Evolutionary conservation across 2,329 filamentous ascomycete genomes (phyloP), one percentile per base, ranked within the genome.

Genomic region (Hansfordia pulvinata): DNA sequence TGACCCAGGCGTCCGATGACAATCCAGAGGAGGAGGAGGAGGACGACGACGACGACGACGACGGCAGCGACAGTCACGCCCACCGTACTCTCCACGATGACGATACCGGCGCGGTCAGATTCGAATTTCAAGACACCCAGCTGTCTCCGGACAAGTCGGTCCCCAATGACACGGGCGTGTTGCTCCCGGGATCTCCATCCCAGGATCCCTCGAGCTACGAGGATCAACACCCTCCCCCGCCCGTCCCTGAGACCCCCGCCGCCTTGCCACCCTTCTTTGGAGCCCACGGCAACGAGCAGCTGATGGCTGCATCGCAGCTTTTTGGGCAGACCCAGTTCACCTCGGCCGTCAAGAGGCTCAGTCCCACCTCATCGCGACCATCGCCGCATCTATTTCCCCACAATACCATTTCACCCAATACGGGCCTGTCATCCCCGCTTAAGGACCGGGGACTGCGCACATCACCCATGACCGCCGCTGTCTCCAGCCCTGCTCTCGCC

Each of bases 321-420:
- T 73, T 73, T 35, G 56, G 52, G 1, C 59, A 63, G 35, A 71
- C 68, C 1, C 68, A 68, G 34, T 52, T 52, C 17, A 69, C 68
- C 2, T 69, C 67, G 2, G 64, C 56, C 2, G 39, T 58, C 10
- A 67, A 60, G 37, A 53, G 50, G 14, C 44, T 52, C 23, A 72
- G 65, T 31, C 68, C 68, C 12, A 71, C 67, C 1, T 71, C 65
- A 2, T 72, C 67, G 2, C 54, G 67, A 8, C 68, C 68, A 0
- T 73, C 68, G 2, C 67, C 67, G 1, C 49, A 58, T 21, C 37
- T 60, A 4, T 56, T 64, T 8, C 38, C 39, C 10, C 43, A 52
- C 14, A 53, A 63, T 26, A 47, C 52, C 1, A 58, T 62, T 4
- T 66, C 64, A 3, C 54, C 63, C 1, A 61, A 60, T 22, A 44